Evolutionary conservation across 1,139 yeast species (phyloP).

Genomic region (Scheffersomyces parashehatae): DNA sequence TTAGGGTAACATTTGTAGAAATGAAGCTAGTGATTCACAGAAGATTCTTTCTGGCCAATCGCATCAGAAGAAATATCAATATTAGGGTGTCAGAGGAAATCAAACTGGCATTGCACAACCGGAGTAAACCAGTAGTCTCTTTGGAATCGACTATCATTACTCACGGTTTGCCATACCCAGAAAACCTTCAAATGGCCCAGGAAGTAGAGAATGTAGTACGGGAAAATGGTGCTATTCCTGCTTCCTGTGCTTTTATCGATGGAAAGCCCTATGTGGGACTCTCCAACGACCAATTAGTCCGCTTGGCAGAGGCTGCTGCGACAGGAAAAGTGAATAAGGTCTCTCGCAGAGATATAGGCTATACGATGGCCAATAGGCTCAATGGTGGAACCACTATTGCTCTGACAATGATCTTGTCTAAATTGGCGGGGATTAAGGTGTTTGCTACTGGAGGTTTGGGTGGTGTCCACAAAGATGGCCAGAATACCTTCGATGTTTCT

Average conservation of each 20-base stretch:
- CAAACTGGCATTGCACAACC: conserved; percentile 54
- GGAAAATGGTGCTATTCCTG: conserved; percentile 72
- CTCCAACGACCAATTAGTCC: conserved; percentile 42
- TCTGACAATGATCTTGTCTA: conserved; percentile 81
- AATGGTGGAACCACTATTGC: conserved; percentile 92
- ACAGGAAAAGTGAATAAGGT: conserved; percentile 53
- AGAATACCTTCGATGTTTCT: conserved; percentile 73
- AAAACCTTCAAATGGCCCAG: conserved; percentile 70
- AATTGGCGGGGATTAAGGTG: conserved; percentile 73
- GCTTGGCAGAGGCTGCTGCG: conserved; percentile 44
- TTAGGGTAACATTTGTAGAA: no score
- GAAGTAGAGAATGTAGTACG: conserved; percentile 66
- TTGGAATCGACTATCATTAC: conserved; percentile 86
- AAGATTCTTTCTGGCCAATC: no score
- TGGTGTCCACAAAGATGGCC: conserved; percentile 85
- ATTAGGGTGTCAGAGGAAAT: conserved; percentile 57
- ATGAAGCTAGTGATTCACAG: no score
- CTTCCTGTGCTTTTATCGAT: conserved; percentile 76
- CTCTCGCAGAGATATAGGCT: conserved; percentile 80
- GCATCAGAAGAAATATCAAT: background rate
- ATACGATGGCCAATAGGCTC: conserved; percentile 60
- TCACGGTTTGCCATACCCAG: conserved; percentile 86
- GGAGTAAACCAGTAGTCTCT: conserved; percentile 65
- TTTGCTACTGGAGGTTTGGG: conserved; percentile 96
- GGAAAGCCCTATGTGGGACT: conserved; percentile 78